A percentile compares a stretch with the other conserved stretches of the same genome.
Evolutionary conservation across 768 basidiomycete species (phyloP).

Genomic region (Lenzites betulinus): DNA sequence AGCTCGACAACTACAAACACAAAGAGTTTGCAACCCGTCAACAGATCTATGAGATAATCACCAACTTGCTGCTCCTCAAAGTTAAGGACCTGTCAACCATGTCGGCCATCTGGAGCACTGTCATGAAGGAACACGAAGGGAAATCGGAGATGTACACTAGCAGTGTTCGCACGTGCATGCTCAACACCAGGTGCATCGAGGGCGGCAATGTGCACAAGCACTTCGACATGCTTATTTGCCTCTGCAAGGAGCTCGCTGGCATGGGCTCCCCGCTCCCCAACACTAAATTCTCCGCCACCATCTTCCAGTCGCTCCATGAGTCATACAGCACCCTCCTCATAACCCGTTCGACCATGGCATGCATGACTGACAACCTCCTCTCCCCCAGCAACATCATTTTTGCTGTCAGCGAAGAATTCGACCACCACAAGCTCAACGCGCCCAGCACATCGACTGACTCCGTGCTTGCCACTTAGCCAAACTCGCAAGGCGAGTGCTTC

Average conservation of each 20-base stretch:
- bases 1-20: not conserved
- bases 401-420: not conserved
- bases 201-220: not conserved
- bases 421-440: not conserved
- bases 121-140: not conserved
- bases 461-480: not conserved
- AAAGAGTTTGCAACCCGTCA: slow-evolving; percentile 1
- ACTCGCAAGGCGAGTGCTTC: slow-evolving; percentile 2
- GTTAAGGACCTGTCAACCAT: not conserved
- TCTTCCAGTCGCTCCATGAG: not conserved
- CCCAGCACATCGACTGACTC: not conserved
- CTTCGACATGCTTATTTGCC: not conserved
- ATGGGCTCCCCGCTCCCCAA: not conserved
- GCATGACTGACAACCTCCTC: not conserved
- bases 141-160: slow-evolving; percentile 5
- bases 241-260: not conserved
- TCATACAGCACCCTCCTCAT: not conserved
- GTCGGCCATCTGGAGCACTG: not conserved
- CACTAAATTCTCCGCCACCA: not conserved
- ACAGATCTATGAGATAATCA: slow-evolving; percentile 6
- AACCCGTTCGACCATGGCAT: not conserved
- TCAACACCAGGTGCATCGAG: not conserved
- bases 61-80: not conserved
- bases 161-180: not conserved
- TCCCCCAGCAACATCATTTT: not conserved